Conservation (phyloP, 2,329 filamentous ascomycete genomes). For the Daldinia eschscholtzii region DNA sequence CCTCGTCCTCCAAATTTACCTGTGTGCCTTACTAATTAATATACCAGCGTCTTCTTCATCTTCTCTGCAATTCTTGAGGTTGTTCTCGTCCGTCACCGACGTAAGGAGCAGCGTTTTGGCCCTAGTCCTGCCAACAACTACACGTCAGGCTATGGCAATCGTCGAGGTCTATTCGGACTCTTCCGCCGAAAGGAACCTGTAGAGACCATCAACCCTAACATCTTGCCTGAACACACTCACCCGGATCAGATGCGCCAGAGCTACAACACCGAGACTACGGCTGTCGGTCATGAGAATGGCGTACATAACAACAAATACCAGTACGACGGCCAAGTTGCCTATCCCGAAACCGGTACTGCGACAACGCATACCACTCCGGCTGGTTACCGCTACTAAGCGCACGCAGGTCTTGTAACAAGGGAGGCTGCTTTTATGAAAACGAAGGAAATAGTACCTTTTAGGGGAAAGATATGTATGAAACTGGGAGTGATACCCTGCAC, state of each 20-base stretch:
- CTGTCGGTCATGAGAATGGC: constrained; percentile 46
- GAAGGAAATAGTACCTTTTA: constrained; percentile 17
- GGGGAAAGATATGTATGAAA: constrained; percentile 21
- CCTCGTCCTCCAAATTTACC: neutral
- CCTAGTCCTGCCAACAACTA: constrained; percentile 58
- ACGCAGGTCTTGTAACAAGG: constrained; percentile 12
- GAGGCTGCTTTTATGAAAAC: constrained; percentile 16
- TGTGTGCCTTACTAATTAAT: constrained; percentile 8
- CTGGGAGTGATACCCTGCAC: constrained; percentile 39
- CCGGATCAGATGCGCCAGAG: constrained; percentile 54
- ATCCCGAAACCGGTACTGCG: constrained; percentile 47
- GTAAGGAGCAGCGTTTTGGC: constrained; percentile 60
- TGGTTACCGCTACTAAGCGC: constrained; percentile 45
- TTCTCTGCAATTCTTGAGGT: constrained; percentile 78
- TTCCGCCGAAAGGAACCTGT: constrained; percentile 48
- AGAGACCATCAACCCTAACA: constrained; percentile 49
- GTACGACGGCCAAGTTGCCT: constrained; percentile 50
- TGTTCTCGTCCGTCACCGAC: constrained; percentile 76
- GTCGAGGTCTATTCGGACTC: constrained; percentile 51
- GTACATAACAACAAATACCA: constrained; percentile 51
- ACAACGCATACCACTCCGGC: constrained; percentile 36
- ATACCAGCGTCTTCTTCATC: constrained; percentile 76
- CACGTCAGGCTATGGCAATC: constrained; percentile 54
- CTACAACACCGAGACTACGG: constrained; percentile 55
- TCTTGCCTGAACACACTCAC: constrained; percentile 54